Conservation (phyloP, 2,329 filamentous ascomycete species). For the Trichoderma koningii region DNA sequence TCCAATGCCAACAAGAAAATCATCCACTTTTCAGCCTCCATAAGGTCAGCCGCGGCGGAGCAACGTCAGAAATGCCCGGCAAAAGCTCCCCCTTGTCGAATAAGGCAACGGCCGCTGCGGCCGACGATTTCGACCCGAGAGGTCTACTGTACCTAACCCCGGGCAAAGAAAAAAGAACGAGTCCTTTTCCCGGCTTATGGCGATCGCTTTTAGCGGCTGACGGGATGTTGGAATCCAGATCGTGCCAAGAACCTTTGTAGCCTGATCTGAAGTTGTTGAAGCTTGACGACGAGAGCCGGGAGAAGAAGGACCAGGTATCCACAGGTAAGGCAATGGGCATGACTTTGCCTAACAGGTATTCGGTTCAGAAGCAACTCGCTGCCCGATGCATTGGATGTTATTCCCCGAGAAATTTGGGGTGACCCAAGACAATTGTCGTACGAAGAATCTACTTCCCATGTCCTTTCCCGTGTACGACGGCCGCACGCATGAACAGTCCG, state of each 20-base stretch:
- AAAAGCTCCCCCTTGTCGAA: background rate
- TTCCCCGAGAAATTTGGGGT: background rate
- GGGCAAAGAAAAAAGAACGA: background rate
- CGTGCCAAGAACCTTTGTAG: background rate
- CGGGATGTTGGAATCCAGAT: background rate
- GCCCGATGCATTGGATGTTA: background rate
- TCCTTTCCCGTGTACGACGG: background rate
- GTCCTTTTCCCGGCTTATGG: background rate
- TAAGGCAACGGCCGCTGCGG: slow-evolving; percentile 19
- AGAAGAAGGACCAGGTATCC: background rate
- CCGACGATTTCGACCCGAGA: slow-evolving; percentile 17
- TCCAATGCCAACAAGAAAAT: no score
- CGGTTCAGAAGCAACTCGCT: background rate
- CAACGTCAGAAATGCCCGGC: slow-evolving; percentile 1
- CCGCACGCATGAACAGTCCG: background rate
- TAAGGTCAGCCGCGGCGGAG: slow-evolving; percentile 15
- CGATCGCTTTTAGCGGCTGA: background rate
- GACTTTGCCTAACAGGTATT: background rate
- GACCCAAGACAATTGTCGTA: background rate
- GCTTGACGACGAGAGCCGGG: background rate
- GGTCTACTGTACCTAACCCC: background rate
- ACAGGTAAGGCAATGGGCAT: background rate
- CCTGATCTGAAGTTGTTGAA: background rate
- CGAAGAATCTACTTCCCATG: background rate
- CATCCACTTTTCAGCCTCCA: background rate